Conservation (phyloP, 164 flowering plant species). For the Buxus sempervirens region DNA sequence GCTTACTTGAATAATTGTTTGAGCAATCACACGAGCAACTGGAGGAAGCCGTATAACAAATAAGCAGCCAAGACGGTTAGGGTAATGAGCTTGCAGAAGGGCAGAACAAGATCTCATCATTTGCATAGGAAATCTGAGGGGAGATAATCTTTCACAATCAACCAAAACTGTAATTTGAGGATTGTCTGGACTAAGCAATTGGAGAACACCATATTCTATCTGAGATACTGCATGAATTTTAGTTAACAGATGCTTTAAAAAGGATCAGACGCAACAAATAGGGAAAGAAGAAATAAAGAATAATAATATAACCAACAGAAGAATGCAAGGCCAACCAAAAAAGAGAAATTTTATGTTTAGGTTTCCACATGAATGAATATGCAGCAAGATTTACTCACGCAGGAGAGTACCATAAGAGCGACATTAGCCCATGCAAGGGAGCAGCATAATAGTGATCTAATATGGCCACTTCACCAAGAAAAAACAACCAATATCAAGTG, state of each 20-base stretch:
- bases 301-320: not conserved
- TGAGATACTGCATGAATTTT: conserved; percentile 63
- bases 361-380: not conserved
- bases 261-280: not conserved
- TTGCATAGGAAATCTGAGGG: conserved; percentile 78
- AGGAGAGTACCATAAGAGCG: not conserved
- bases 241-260: conserved; percentile 1
- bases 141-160: conserved; percentile 85
- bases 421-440: too few species aligned
- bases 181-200: conserved; percentile 46
- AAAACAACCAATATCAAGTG: not conserved
- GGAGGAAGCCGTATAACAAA: conserved; percentile 78
- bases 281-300: too few species aligned
- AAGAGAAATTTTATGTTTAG: not conserved
- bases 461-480: not conserved
- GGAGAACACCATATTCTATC: conserved; percentile 68
- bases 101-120: conserved; percentile 66
- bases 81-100: conserved; percentile 84
- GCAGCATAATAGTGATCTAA: not conserved
- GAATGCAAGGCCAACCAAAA: not conserved
- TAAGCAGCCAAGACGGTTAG: conserved; percentile 70
- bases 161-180: conserved; percentile 73
- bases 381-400: not conserved
- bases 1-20: conserved; percentile 76
- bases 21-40: conserved; percentile 72